Evolutionary conservation across 169 alveolate genomes (phyloP).

Genomic region (Cryptosporidium ubiquitum): DNA sequence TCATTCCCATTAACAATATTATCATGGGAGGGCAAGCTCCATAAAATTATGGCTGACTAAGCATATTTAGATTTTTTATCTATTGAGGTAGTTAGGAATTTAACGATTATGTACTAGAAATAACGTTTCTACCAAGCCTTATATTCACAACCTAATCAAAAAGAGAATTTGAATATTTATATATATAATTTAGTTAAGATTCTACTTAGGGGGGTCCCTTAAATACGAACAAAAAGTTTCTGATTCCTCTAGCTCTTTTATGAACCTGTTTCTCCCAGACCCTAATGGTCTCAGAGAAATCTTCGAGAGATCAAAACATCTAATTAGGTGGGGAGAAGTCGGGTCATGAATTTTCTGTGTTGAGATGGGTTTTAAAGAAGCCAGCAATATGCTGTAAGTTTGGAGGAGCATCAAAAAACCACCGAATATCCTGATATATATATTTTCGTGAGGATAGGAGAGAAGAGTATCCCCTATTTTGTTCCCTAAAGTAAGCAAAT

Average conservation of each 20-base stretch:
- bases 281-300: slow-evolving; percentile 2
- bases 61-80: not conserved
- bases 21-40: slow-evolving; percentile 82
- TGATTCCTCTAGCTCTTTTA: slow-evolving; percentile 3
- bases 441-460: not conserved
- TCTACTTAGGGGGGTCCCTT: slow-evolving; percentile 41
- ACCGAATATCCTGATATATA: not conserved
- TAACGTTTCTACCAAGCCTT: not conserved
- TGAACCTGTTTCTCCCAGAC: slow-evolving; percentile 11
- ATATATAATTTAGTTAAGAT: not conserved
- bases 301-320: slow-evolving; percentile 12
- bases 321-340: slow-evolving; percentile 31
- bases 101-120: not conserved
- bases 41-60: not conserved
- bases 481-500: not conserved
- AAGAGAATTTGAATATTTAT: not conserved
- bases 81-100: slow-evolving; percentile 32
- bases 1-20: slow-evolving; percentile 94
- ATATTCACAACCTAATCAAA: no score
- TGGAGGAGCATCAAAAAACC: slow-evolving; percentile 6
- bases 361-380: slow-evolving; percentile 26
- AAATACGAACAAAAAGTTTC: slow-evolving; percentile 25
- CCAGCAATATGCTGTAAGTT: not conserved
- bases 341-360: slow-evolving; percentile 42
- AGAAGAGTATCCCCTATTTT: not conserved